phyloP scores from a whole-genome alignment of 495 filamentous ascomycete species.

The Daldinia vernicosa region DNA sequence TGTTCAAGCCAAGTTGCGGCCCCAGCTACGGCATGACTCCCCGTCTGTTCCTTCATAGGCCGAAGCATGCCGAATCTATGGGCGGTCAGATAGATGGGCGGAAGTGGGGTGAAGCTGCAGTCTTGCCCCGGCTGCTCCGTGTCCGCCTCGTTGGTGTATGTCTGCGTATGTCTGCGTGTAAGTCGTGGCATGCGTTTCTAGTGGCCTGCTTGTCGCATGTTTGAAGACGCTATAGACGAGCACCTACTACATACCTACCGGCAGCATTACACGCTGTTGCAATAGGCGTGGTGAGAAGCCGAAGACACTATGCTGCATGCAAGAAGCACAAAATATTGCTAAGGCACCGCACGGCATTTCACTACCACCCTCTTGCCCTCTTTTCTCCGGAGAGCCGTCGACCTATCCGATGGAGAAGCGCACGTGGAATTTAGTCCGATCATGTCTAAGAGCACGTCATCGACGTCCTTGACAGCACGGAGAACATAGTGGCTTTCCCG shows the following conservation, averaged over 20 bases:
- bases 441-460: conserved; percentile 28
- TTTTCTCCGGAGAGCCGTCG: conserved; percentile 3
- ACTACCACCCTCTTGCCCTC: not conserved
- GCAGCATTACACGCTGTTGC: conserved; percentile 2
- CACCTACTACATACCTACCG: not conserved
- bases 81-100: conserved; percentile 16
- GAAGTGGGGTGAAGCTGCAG: conserved; percentile 33
- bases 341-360: conserved; percentile 11
- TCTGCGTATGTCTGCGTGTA: not conserved
- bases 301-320: conserved; percentile 18
- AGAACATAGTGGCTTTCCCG: not conserved
- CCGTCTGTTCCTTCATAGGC: conserved; percentile 17
- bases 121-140: conserved; percentile 14
- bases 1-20: not conserved
- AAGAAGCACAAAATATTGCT: conserved; percentile 13
- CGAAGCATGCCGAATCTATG: conserved; percentile 24
- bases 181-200: conserved; percentile 34
- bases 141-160: conserved; percentile 19
- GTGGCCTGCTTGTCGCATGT: conserved; percentile 27
- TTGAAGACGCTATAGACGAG: conserved; percentile 8
- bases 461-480: conserved; percentile 4
- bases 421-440: conserved; percentile 26
- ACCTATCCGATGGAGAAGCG: conserved; percentile 23
- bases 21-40: conserved; percentile 2
- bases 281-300: conserved; percentile 20